Conservation (phyloP, 192 early-diverging fungal species). For the Podila minutissima region DNA sequence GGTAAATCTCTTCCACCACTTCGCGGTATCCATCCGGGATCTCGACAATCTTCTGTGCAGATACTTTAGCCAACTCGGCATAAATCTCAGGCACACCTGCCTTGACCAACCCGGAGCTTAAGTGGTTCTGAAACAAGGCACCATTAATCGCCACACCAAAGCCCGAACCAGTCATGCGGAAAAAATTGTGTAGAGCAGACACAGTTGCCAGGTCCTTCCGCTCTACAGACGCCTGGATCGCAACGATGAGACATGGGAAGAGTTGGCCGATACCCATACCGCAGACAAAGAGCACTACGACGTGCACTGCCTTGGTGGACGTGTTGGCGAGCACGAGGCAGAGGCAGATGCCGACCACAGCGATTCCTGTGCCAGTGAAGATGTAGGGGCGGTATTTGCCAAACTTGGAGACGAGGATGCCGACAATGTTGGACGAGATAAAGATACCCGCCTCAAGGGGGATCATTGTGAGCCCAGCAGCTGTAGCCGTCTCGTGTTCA, state of each 20-base stretch:
- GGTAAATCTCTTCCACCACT: conserved; percentile 27
- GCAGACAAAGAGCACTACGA: conserved; percentile 68
- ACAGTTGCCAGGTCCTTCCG: conserved; percentile 45
- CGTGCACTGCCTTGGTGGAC: conserved; percentile 57
- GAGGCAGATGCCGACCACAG: conserved; percentile 70
- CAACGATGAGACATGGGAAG: conserved; percentile 44
- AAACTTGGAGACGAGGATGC: conserved; percentile 69
- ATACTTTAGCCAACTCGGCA: conserved; percentile 18
- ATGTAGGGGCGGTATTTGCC: conserved; percentile 75
- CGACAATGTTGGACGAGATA: conserved; percentile 70
- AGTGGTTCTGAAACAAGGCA: conserved; percentile 61
- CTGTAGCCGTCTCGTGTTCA: conserved; percentile 74
- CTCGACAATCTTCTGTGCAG: conserved; percentile 31
- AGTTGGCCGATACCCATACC: conserved; percentile 71
- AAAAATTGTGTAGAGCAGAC: conserved; percentile 59
- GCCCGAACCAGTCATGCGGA: conserved; percentile 52
- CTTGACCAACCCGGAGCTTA: background rate
- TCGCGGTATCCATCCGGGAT: conserved; percentile 19
- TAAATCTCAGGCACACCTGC: conserved; percentile 10
- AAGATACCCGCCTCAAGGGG: conserved; percentile 77
- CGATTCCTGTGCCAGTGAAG: conserved; percentile 64
- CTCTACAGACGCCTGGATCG: conserved; percentile 39
- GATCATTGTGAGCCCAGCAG: conserved; percentile 77
- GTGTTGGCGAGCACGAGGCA: conserved; percentile 67
- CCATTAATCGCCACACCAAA: conserved; percentile 72